A percentile compares a stretch with the other conserved stretches of the same genome.
Evolutionary conservation across 2,329 filamentous ascomycete species (phyloP).

Genomic region (Neopestalotiopsis clavispora): DNA sequence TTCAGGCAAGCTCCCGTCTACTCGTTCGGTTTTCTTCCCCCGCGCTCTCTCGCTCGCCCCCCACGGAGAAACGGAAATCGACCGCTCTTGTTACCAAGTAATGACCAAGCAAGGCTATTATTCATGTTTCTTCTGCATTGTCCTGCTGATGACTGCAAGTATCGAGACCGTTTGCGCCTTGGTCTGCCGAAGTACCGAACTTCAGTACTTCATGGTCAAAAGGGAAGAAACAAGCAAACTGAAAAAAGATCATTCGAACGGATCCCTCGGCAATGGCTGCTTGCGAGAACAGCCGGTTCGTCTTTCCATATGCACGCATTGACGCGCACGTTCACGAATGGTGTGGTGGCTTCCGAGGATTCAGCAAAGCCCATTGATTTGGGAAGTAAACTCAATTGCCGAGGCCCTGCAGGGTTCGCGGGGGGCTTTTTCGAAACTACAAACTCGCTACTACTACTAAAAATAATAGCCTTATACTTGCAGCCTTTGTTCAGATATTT

Average conservation of each 20-base stretch:
- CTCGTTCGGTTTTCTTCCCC: not conserved
- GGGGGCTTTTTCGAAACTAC: not conserved
- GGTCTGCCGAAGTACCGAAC: not conserved
- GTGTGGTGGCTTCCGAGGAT: too few relatives aligned
- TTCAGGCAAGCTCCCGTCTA: not conserved
- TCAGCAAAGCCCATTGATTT: not conserved
- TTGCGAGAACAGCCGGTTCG: not conserved
- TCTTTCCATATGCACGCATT: not conserved
- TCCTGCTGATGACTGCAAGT: not conserved
- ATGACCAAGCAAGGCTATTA: not conserved
- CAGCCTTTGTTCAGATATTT: slow-evolving; percentile 16
- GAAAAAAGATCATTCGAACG: not conserved
- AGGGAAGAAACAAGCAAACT: too few relatives aligned
- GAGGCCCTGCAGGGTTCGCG: not conserved
- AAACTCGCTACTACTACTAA: not conserved
- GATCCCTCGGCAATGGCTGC: not conserved
- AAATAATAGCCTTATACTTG: not conserved
- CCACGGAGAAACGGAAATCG: not conserved
- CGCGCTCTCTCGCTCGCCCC: too few relatives aligned
- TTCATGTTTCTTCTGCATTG: not conserved
- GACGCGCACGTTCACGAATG: not conserved
- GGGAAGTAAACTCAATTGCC: not conserved
- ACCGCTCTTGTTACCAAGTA: not conserved
- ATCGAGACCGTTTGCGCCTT: not conserved
- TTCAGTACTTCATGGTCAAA: too few relatives aligned